These are phyloP conservation scores for Calonectria crousiana DNA, from an alignment of 2,329 filamentous ascomycete genomes.

Conservation along the genomic window DNA sequence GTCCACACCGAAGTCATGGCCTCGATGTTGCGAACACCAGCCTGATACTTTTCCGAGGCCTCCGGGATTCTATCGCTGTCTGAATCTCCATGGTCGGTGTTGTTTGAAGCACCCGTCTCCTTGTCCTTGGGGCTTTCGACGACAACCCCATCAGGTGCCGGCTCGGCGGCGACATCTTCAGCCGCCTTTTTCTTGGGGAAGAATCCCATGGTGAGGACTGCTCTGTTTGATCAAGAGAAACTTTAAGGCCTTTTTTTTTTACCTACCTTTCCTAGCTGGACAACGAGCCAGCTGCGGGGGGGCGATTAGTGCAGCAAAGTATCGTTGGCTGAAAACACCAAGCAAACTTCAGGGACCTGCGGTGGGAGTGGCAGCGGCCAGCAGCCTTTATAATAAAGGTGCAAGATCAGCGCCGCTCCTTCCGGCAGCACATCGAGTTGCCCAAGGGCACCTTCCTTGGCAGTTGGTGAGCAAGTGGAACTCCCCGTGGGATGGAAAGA, in stretches of 20 bases:
- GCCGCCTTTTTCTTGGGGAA: conserved; percentile 13
- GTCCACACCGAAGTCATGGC: conserved; percentile 55
- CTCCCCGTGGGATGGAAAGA: background rate
- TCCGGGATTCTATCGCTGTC: conserved; percentile 47
- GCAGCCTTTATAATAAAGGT: background rate
- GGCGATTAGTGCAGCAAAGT: background rate
- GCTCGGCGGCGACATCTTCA: background rate
- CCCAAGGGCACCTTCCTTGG: background rate
- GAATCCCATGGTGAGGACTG: conserved; percentile 17
- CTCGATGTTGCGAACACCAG: conserved; percentile 62
- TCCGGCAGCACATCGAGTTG: background rate
- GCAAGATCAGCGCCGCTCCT: background rate
- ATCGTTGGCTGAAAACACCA: background rate
- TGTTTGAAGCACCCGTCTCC: conserved; percentile 23
- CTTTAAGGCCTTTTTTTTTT: background rate
- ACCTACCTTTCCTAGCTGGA: background rate
- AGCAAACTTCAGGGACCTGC: background rate
- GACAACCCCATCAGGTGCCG: background rate
- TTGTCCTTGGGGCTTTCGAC: conserved; percentile 24
- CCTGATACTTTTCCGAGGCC: conserved; percentile 46
- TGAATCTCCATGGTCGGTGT: conserved; percentile 47
- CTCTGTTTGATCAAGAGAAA: background rate
- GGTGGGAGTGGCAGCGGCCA: background rate
- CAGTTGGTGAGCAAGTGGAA: background rate
- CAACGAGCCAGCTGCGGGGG: background rate